These are phyloP conservation scores for Lumnitzera racemosa DNA, from an alignment of 345 rosid genomes.

Conservation along the genomic window DNA sequence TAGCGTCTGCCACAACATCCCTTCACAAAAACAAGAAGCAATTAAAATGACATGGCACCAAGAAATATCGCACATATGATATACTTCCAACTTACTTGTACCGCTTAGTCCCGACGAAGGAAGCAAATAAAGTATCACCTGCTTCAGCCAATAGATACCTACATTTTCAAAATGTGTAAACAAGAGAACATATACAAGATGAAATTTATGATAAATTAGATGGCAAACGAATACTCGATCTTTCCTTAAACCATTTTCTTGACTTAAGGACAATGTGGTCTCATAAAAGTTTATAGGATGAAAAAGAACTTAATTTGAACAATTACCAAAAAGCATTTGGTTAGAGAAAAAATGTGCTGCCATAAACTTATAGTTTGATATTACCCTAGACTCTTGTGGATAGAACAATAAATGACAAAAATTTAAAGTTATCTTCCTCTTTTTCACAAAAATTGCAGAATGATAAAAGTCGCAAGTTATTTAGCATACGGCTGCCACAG, in stretches of 20 bases:
- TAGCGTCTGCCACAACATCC: slow-evolving; percentile 91
- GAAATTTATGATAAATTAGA: background rate
- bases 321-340: too few species aligned
- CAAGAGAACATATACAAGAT: background rate
- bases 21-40: slow-evolving; percentile 28
- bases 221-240: background rate
- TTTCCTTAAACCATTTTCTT: background rate
- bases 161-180: slow-evolving; percentile 8
- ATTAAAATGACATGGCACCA: background rate
- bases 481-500: background rate
- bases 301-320: too few species aligned
- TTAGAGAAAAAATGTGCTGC: too few species aligned
- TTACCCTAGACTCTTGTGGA: too few species aligned
- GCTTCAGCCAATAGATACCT: slow-evolving; percentile 95
- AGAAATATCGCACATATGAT: background rate
- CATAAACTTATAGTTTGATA: too few species aligned
- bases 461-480: background rate
- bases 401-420: too few species aligned
- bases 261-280: too few species aligned
- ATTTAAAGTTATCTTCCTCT: too few species aligned
- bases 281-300: too few species aligned
- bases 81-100: slow-evolving; percentile 56
- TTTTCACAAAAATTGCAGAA: too few species aligned
- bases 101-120: slow-evolving; percentile 91
- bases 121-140: slow-evolving; percentile 92